A percentile compares a stretch with the other conserved stretches of the same genome.
Conservation (phyloP, 495 filamentous ascomycete species). For the Aspergillus egyptiacus region DNA sequence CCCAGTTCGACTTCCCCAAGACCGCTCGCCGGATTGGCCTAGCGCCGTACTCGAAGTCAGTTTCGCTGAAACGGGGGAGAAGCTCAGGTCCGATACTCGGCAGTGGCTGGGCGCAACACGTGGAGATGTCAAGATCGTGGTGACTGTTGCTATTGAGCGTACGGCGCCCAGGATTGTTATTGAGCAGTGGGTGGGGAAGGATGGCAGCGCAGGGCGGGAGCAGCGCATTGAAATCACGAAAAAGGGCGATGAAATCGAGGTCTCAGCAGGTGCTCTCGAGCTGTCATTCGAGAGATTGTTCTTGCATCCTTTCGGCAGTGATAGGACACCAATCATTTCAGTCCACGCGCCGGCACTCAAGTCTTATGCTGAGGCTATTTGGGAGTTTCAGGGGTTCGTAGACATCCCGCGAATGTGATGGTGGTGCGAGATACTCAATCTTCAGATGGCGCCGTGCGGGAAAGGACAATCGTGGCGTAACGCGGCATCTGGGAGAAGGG, state of each 20-base stretch:
- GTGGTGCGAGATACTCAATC: background rate
- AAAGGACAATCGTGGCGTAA: too few species aligned
- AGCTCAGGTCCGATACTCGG: conserved; percentile 5
- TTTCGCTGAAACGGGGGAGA: conserved; percentile 7
- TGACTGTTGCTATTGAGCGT: conserved; percentile 5
- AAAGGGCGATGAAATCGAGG: background rate
- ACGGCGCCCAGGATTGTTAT: conserved; percentile 1
- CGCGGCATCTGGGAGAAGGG: too few species aligned
- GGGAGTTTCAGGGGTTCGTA: conserved; percentile 3
- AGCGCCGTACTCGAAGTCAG: conserved; percentile 13
- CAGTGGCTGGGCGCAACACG: conserved; percentile 3
- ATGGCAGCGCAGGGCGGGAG: background rate
- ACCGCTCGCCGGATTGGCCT: conserved; percentile 11
- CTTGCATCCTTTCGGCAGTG: background rate
- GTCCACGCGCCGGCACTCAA: conserved; percentile 2
- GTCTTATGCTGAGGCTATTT: background rate
- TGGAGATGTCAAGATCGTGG: conserved; percentile 5
- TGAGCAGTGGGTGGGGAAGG: conserved; percentile 6
- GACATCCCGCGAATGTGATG: background rate
- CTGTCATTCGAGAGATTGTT: conserved; percentile 4
- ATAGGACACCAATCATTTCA: conserved; percentile 1
- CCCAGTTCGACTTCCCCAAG: conserved; percentile 6
- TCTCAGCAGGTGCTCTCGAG: conserved; percentile 2
- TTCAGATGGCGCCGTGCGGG: background rate
- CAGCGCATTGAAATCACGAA: conserved; percentile 6